Conservation (phyloP, 768 basidiomycete species). For the Rhodotorula sphaerocarpa region DNA sequence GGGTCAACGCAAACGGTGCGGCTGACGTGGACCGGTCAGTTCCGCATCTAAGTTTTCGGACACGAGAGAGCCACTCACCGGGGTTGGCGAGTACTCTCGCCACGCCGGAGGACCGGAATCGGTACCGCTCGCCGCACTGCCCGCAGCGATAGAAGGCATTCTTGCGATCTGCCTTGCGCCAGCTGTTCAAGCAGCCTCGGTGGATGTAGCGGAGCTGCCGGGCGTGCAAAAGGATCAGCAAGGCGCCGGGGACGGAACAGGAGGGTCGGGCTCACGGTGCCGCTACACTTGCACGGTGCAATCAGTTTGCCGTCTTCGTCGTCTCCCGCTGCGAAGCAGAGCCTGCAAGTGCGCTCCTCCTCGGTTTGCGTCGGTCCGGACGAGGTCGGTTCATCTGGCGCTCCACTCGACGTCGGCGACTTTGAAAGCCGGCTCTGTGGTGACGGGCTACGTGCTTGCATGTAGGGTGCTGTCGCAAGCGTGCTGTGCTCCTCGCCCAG, state of each 20-base stretch:
- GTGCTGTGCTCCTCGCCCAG: too few relatives aligned
- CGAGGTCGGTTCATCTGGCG: too few relatives aligned
- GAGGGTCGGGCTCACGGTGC: background rate
- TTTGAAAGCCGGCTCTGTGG: too few relatives aligned
- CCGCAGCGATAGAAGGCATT: background rate
- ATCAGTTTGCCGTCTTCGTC: slow-evolving; percentile 18
- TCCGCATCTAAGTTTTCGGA: background rate
- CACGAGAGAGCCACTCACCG: background rate
- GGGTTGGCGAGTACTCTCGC: background rate
- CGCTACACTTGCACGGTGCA: slow-evolving; percentile 5
- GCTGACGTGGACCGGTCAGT: background rate
- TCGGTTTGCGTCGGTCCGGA: too few relatives aligned
- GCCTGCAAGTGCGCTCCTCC: slow-evolving; percentile 24
- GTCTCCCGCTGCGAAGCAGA: slow-evolving; percentile 31
- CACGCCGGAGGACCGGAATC: background rate
- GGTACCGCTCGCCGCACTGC: background rate
- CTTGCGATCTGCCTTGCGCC: background rate
- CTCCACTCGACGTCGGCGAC: too few relatives aligned
- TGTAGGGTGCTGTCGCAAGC: too few relatives aligned
- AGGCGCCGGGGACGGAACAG: too few relatives aligned
- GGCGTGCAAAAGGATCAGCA: background rate
- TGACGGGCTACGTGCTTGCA: too few relatives aligned
- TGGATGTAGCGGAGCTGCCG: slow-evolving; percentile 1
- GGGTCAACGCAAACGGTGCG: too few relatives aligned
- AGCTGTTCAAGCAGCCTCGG: background rate